Conservation (phyloP, 2,329 filamentous ascomycete genomes). For the Phoma sp. region DNA sequence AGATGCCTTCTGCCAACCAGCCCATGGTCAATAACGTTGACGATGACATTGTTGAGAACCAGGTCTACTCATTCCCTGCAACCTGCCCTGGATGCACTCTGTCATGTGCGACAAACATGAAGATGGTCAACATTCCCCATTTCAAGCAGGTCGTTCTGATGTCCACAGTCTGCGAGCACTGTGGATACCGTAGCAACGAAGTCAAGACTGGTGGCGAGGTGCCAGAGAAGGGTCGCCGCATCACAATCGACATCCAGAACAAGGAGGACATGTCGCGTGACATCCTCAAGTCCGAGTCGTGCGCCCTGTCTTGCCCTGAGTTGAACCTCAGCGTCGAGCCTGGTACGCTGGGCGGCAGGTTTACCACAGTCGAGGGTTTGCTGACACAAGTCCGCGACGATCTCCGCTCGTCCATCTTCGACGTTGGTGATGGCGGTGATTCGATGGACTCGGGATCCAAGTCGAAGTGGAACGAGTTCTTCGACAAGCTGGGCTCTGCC, state of each 20-base stretch:
- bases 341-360: conserved; percentile 91
- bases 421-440: conserved; percentile 78
- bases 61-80: conserved; percentile 91
- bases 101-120: conserved; percentile 91
- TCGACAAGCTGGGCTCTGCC: conserved; percentile 74
- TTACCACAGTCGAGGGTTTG: conserved; percentile 95
- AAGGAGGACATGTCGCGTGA: conserved; percentile 82
- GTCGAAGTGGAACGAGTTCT: conserved; percentile 80
- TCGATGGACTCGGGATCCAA: conserved; percentile 72
- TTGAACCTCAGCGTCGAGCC: conserved; percentile 87
- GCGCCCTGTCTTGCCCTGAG: conserved; percentile 84
- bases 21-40: conserved; percentile 51
- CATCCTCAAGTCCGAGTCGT: conserved; percentile 95
- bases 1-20: conserved; percentile 43
- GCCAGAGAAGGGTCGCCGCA: conserved; percentile 82
- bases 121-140: conserved; percentile 97
- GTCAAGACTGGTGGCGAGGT: conserved; percentile 97
- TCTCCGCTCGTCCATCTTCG: conserved; percentile 85
- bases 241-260: conserved; percentile 74
- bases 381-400: conserved; percentile 92
- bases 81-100: conserved; percentile 90
- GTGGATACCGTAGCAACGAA: conserved; percentile 94
- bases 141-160: conserved; percentile 98
- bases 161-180: conserved; percentile 89
- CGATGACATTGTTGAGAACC: conserved; percentile 86